Percentiles rank a stretch among this genome's conserved stretches.
Evolutionary conservation across 129 eudicot genomes (phyloP).

Genomic region (Tagetes patula): DNA sequence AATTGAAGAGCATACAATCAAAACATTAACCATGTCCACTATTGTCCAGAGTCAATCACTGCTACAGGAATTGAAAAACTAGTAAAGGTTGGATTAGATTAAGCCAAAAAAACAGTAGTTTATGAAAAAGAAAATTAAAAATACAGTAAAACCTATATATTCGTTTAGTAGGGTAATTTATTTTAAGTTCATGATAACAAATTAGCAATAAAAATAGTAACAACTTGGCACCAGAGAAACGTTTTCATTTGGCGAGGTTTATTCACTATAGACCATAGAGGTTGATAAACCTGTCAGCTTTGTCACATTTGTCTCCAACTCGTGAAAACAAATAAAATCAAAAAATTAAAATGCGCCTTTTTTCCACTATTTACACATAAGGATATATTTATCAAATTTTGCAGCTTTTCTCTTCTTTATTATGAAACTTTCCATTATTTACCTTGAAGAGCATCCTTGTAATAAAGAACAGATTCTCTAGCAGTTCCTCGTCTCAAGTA

Average conservation of each 20-base stretch:
- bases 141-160: not conserved
- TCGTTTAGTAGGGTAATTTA: not conserved
- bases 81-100: not conserved
- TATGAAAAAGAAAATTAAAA: not conserved
- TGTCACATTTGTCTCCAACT: not conserved
- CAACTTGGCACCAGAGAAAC: not conserved
- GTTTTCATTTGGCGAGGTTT: not conserved
- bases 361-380: not conserved
- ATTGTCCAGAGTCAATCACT: no score
- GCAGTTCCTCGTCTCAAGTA: constrained; percentile 92
- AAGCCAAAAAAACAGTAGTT: not conserved
- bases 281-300: not conserved
- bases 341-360: not conserved
- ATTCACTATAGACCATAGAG: not conserved
- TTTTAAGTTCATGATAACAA: not conserved
- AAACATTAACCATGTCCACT: not conserved
- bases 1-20: not conserved
- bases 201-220: not conserved
- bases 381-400: not conserved
- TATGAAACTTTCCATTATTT: constrained; percentile 6
- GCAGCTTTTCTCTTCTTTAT: not conserved
- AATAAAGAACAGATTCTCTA: constrained; percentile 63
- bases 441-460: constrained; percentile 95
- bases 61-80: not conserved
- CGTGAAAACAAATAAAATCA: not conserved